phyloP scores from a whole-genome alignment of 1,139 yeast species.

The Taphrina wiesneri region DNA sequence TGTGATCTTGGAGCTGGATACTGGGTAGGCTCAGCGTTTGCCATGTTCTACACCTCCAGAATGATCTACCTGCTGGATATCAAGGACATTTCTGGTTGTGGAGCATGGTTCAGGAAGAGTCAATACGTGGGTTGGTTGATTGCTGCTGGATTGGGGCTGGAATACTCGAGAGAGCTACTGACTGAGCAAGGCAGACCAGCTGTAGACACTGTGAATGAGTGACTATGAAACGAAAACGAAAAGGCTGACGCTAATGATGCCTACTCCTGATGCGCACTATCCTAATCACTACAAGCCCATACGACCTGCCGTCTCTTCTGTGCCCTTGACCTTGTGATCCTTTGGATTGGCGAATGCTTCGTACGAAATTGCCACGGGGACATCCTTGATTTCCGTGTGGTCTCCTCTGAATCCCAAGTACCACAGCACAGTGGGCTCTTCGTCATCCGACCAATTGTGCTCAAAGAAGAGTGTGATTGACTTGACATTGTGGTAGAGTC shows the following conservation, averaged over 20 bases:
- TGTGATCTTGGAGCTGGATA: slow-evolving; percentile 2
- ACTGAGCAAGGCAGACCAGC: neutral
- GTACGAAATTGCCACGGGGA: slow-evolving; percentile 73
- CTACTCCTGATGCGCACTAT: neutral
- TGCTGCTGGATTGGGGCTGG: slow-evolving; percentile 23
- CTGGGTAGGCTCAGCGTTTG: slow-evolving; percentile 23
- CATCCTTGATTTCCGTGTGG: slow-evolving; percentile 55
- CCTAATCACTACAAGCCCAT: neutral
- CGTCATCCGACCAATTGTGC: slow-evolving; percentile 56
- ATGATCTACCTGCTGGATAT: slow-evolving; percentile 18
- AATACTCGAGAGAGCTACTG: neutral
- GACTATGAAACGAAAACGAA: neutral
- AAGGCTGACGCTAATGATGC: neutral
- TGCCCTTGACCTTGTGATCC: slow-evolving; percentile 59
- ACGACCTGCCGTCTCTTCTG: slow-evolving; percentile 9
- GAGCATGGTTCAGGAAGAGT: slow-evolving; percentile 27
- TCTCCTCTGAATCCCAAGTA: slow-evolving; percentile 84
- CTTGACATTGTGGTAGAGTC: slow-evolving; percentile 68
- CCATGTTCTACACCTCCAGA: slow-evolving; percentile 17
- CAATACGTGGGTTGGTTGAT: slow-evolving; percentile 28
- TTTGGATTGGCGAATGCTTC: slow-evolving; percentile 92
- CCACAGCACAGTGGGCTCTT: slow-evolving; percentile 59
- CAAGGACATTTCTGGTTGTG: slow-evolving; percentile 20
- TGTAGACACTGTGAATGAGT: neutral
- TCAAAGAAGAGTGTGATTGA: slow-evolving; percentile 68